phyloP scores from a whole-genome alignment of 2,329 filamentous ascomycete species.

The Microthyrium microscopicum region DNA sequence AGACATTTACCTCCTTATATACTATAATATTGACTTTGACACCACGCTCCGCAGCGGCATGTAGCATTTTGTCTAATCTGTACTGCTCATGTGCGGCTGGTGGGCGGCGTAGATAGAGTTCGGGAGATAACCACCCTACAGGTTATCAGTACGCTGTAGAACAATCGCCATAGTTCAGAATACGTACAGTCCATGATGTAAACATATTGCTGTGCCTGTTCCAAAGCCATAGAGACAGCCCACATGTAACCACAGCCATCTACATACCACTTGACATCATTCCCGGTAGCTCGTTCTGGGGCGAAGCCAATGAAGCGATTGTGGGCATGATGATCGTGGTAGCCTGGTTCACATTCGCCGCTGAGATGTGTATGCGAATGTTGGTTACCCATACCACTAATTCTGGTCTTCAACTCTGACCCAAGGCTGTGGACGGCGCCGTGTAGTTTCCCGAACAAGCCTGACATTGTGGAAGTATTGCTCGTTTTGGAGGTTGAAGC shows the following conservation, averaged over 20 bases:
- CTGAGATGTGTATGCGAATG: constrained; percentile 30
- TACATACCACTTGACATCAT: constrained; percentile 73
- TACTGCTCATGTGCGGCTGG: constrained; percentile 70
- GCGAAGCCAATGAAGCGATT: constrained; percentile 50
- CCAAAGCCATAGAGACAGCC: constrained; percentile 64
- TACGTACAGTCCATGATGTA: constrained; percentile 61
- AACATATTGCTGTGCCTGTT: constrained; percentile 59
- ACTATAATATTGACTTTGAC: constrained; percentile 76
- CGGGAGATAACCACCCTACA: constrained; percentile 65
- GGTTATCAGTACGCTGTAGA: neutral
- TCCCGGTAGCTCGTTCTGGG: constrained; percentile 46
- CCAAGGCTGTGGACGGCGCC: constrained; percentile 33
- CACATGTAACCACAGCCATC: constrained; percentile 75
- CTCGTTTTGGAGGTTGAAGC: too few relatives aligned
- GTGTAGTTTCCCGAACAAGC: constrained; percentile 41
- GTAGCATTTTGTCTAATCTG: constrained; percentile 66
- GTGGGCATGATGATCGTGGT: constrained; percentile 24
- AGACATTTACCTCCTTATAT: constrained; percentile 54
- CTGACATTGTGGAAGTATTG: too few relatives aligned
- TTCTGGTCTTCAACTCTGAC: constrained; percentile 31
- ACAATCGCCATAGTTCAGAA: neutral
- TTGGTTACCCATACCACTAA: constrained; percentile 25
- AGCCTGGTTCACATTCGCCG: constrained; percentile 18
- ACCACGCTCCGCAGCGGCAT: constrained; percentile 66
- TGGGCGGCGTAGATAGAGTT: constrained; percentile 72